Percentiles rank a stretch among this genome's conserved stretches.
Evolutionary conservation across 192 early-diverging fungal species (phyloP).

Genomic region (Coemansia aciculifera): DNA sequence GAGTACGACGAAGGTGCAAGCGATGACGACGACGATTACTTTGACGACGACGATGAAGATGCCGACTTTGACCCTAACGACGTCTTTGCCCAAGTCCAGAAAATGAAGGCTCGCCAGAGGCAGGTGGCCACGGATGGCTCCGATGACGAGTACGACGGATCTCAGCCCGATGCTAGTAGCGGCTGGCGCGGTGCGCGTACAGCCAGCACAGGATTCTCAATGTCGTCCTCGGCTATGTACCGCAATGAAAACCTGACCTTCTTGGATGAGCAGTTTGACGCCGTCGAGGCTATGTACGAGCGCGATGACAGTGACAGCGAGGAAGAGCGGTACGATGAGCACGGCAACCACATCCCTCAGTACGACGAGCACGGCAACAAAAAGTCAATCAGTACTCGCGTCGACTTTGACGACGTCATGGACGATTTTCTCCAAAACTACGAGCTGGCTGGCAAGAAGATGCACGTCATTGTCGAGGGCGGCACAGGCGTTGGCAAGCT

Average conservation of each 20-base stretch:
- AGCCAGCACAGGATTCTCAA: slow-evolving; percentile 69
- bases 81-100: slow-evolving; percentile 47
- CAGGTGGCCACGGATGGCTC: slow-evolving; percentile 52
- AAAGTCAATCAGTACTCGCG: slow-evolving; percentile 58
- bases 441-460: slow-evolving; percentile 68
- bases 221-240: slow-evolving; percentile 92
- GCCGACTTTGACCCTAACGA: slow-evolving; percentile 49
- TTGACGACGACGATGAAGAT: slow-evolving; percentile 40
- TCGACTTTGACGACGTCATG: slow-evolving; percentile 73
- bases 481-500: slow-evolving; percentile 62
- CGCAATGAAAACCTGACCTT: slow-evolving; percentile 87
- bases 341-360: slow-evolving; percentile 57
- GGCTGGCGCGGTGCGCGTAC: slow-evolving; percentile 50
- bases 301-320: slow-evolving; percentile 32
- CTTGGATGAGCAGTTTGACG: slow-evolving; percentile 93
- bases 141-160: slow-evolving; percentile 12
- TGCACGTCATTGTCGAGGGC: slow-evolving; percentile 69
- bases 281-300: slow-evolving; percentile 60
- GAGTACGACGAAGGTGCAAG: slow-evolving; percentile 31
- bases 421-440: slow-evolving; percentile 79
- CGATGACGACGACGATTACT: slow-evolving; percentile 55
- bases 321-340: slow-evolving; percentile 57
- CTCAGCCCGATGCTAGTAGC: neutral
- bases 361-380: slow-evolving; percentile 57
- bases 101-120: slow-evolving; percentile 43